phyloP scores from a whole-genome alignment of 2,329 filamentous ascomycete species.

The Alternaria arborescens region DNA sequence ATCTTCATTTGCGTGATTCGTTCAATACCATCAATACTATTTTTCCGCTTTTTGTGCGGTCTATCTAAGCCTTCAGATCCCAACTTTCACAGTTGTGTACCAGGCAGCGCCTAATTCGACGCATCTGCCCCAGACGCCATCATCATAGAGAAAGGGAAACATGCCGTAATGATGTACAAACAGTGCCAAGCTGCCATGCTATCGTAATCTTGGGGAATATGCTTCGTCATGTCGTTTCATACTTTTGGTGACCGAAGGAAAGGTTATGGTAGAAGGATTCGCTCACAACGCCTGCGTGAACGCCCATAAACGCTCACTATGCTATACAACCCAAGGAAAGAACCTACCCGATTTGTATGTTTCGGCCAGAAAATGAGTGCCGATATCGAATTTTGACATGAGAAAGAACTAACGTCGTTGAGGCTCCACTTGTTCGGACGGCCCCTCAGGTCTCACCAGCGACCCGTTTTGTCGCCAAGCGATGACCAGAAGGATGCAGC shows the following conservation, averaged over 20 bases:
- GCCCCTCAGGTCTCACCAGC: slow-evolving; percentile 16
- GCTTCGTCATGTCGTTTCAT: slow-evolving; percentile 41
- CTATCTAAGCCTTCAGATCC: slow-evolving; percentile 16
- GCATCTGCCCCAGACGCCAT: slow-evolving; percentile 11
- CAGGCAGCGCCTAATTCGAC: slow-evolving; percentile 7
- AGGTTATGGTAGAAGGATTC: slow-evolving; percentile 22
- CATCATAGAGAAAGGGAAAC: slow-evolving; percentile 15
- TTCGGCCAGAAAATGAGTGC: slow-evolving; percentile 13
- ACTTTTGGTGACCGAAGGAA: slow-evolving; percentile 37
- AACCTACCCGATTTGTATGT: slow-evolving; percentile 26
- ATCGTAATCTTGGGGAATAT: slow-evolving; percentile 42
- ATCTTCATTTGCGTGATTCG: neutral
- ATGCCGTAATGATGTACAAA: slow-evolving; percentile 34
- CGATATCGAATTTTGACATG: slow-evolving; percentile 17
- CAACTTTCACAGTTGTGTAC: neutral
- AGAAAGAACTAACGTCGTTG: slow-evolving; percentile 3
- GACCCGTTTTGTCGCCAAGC: slow-evolving; percentile 34
- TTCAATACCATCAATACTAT: slow-evolving; percentile 11
- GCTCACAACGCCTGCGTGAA: slow-evolving; percentile 34
- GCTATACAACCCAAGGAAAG: slow-evolving; percentile 40
- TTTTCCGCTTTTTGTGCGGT: slow-evolving; percentile 21
- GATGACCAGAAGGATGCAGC: slow-evolving; percentile 50
- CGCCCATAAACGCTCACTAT: slow-evolving; percentile 50
- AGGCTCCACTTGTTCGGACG: slow-evolving; percentile 1
- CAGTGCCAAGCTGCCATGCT: slow-evolving; percentile 22